Conservation (phyloP, 805 yeast species). For the Cyberlindnera euphorbiae region DNA sequence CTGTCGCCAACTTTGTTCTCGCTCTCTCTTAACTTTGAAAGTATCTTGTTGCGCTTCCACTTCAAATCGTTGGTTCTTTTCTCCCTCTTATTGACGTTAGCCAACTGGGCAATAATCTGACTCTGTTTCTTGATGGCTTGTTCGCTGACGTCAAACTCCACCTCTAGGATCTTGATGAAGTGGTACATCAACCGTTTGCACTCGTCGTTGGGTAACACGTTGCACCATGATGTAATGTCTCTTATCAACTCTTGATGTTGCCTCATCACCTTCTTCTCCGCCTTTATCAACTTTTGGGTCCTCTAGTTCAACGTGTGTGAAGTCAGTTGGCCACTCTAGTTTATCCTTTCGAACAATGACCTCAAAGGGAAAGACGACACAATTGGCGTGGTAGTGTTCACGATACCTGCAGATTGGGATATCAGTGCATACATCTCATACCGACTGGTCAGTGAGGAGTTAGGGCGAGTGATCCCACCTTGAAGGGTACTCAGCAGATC, state of each 20-base stretch:
- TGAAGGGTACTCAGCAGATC: constrained; percentile 10
- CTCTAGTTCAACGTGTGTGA: constrained; percentile 30
- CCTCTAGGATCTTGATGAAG: constrained; percentile 34
- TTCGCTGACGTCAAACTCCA: constrained; percentile 34
- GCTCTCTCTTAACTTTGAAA: constrained; percentile 34
- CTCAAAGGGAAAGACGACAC: constrained; percentile 15
- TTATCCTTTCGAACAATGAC: constrained; percentile 25
- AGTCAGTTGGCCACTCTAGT: constrained; percentile 18
- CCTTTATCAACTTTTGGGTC: constrained; percentile 33
- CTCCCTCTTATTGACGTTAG: constrained; percentile 47
- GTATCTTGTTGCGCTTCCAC: constrained; percentile 33
- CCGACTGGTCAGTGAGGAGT: constrained; percentile 8
- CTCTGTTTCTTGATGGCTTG: constrained; percentile 40
- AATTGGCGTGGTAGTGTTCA: constrained; percentile 1
- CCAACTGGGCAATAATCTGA: constrained; percentile 37
- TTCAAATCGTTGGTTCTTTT: constrained; percentile 38
- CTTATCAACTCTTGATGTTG: constrained; percentile 35
- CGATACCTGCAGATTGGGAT: constrained; percentile 6
- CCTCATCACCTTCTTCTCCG: constrained; percentile 33
- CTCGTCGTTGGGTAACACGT: constrained; percentile 34
- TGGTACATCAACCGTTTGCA: constrained; percentile 36
- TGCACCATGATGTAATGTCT: constrained; percentile 40
- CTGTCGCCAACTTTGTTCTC: constrained; percentile 45
- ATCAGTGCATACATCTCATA: constrained; percentile 13
- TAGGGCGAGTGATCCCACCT: constrained; percentile 17